Base-by-base conservation (phyloP, 768 basidiomycete species). In the Phylloporus arenicola region DNA sequence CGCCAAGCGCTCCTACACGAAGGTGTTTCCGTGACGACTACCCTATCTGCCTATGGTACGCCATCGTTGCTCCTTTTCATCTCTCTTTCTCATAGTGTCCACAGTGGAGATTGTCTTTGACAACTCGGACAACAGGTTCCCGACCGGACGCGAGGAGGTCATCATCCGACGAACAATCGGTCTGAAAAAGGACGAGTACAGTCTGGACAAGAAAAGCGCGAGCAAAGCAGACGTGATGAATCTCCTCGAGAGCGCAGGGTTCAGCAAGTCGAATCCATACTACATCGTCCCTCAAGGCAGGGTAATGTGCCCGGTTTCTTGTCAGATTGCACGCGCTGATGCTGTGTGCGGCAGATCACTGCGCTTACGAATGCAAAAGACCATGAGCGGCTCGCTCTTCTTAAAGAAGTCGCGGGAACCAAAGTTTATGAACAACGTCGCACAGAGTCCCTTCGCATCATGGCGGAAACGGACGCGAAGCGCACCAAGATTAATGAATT, bases 251-350 rank as follows among this genome's bases (percentile, higher is more conserved):
- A 89, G 86, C 63, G 96, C 96, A 1, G 95, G 96, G 1, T 99
- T 99, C 73, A 92, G 89, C 71, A 89, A 92, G 64, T 87, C 87
- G n/a, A 99, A 98, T 63, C 96, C 96, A 0, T 99, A 98, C 67
- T 99, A 98, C 62, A 99, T 99, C 57, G 95, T 98, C 0, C 96
- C 96, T 2, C 96, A 99, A 74, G 96, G 96, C 46, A 75, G 95
- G 45, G 94, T 96, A 60, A 69, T 84, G 78, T 14, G 10, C 31
- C 25, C 14, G 10, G 3, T 9, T 25, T 20, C 1, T 4, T 30
- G 20, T 35, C n/a, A 10, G 43, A 49, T 12, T 37, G 19, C 40
- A 48, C 25, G 27, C 20, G 44, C 56, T 63, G 47, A 64, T 24
- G 10, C 14, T 42, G 13, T 24, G 8, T 17, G 5, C 8, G 13